Evolutionary conservation across 345 rosid species (phyloP).

Genomic region (Eutrema japonicum): DNA sequence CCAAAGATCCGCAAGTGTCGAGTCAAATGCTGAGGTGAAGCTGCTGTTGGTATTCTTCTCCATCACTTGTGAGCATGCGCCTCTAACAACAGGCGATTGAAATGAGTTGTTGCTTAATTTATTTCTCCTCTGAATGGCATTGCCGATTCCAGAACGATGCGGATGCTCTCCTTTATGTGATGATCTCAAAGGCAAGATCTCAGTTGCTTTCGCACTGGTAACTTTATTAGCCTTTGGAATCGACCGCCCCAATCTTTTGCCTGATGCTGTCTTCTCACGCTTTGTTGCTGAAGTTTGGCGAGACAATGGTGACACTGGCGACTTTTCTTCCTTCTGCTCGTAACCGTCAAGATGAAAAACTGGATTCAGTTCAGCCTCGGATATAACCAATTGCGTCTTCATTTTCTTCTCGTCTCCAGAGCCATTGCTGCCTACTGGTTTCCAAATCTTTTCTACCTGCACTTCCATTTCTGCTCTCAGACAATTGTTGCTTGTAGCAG

Average conservation of each 20-base stretch:
- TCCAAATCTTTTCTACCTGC: conserved; percentile 5
- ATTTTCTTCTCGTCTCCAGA: conserved; percentile 23
- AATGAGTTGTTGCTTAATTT: conserved; percentile 9
- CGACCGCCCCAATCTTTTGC: conserved; percentile 15
- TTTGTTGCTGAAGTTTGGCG: conserved; percentile 30
- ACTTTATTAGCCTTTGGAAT: conserved; percentile 28
- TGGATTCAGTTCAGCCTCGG: conserved; percentile 23
- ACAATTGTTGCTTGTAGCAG: conserved; percentile 14
- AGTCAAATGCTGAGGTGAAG: conserved; percentile 41
- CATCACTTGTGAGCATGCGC: conserved; percentile 28
- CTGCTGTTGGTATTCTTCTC: conserved; percentile 39
- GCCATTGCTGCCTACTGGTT: conserved; percentile 23
- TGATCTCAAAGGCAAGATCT: conserved; percentile 27
- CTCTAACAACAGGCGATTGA: conserved; percentile 12
- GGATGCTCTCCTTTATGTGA: conserved; percentile 35
- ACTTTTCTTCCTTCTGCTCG: conserved; percentile 31
- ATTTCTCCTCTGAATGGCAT: conserved; percentile 8
- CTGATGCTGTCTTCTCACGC: conserved; percentile 28
- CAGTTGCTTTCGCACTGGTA: conserved; percentile 7
- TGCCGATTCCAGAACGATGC: conserved; percentile 30
- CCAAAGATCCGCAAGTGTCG: conserved; percentile 74
- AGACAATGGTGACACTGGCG: conserved; percentile 35
- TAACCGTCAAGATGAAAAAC: conserved; percentile 41
- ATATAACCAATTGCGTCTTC: conserved; percentile 20
- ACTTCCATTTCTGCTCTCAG: conserved; percentile 19